Conservation (phyloP, 2,329 filamentous ascomycete species). For the Fusarium sp. region DNA sequence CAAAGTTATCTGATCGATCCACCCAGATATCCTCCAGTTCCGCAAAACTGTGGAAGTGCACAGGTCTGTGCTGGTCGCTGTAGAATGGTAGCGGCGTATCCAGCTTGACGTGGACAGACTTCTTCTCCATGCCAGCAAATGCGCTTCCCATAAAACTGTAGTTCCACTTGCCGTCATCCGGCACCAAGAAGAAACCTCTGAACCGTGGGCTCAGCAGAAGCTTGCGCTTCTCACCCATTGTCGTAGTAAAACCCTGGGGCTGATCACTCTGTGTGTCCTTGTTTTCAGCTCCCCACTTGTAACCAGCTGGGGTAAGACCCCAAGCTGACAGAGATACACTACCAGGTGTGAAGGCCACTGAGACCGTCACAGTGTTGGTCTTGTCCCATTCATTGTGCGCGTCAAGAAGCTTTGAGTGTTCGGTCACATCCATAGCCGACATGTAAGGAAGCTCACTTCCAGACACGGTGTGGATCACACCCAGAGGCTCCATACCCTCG, state of each 20-base stretch:
- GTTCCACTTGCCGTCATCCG: conserved; percentile 92
- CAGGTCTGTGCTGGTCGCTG: conserved; percentile 88
- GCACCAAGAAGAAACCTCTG: conserved; percentile 94
- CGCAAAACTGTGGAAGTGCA: conserved; percentile 98
- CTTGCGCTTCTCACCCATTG: conserved; percentile 96
- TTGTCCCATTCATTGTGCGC: conserved; percentile 75
- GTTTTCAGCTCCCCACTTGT: conserved; percentile 98
- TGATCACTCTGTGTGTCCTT: conserved; percentile 93
- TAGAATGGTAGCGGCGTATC: conserved; percentile 94
- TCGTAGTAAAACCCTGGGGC: conserved; percentile 91
- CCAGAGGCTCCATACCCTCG: conserved; percentile 86
- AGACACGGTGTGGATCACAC: conserved; percentile 94
- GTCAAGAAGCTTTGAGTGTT: conserved; percentile 91
- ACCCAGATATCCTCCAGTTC: conserved; percentile 98
- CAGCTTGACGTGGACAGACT: conserved; percentile 89
- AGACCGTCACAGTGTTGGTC: conserved; percentile 93
- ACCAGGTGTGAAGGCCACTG: conserved; percentile 95
- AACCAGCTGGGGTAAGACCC: conserved; percentile 90
- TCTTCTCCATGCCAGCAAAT: conserved; percentile 91
- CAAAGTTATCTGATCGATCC: conserved; percentile 92
- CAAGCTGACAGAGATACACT: conserved; percentile 95
- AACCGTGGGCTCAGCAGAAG: conserved; percentile 93
- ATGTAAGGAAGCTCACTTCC: conserved; percentile 97
- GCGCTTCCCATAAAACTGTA: conserved; percentile 97
- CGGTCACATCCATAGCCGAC: conserved; percentile 93